These are phyloP conservation scores for Inonotus obliquus DNA, from an alignment of 1,284 basidiomycete genomes.

Conservation along the genomic window DNA sequence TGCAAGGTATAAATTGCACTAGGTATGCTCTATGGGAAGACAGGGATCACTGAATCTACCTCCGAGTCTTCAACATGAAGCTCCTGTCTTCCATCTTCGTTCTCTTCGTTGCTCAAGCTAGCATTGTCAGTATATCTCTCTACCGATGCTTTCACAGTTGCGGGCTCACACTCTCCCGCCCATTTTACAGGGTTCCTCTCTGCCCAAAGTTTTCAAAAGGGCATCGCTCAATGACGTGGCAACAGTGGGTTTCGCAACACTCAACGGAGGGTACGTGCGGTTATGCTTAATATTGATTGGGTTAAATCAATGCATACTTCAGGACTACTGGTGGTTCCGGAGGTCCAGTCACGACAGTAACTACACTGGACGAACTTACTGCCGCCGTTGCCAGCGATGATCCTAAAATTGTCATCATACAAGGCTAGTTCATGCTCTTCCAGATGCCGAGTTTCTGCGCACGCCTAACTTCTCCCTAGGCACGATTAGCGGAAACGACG, in stretches of 20 bases:
- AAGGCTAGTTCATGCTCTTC: conserved; percentile 25
- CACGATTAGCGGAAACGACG: conserved; percentile 37
- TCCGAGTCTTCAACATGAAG: background rate
- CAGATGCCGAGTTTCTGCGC: background rate
- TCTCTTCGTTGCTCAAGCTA: background rate
- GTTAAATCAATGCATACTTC: background rate
- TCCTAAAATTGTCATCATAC: conserved; percentile 43
- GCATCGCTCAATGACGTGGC: conserved; percentile 35
- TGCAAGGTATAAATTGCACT: background rate
- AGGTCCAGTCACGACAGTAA: conserved; percentile 39
- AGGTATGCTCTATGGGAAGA: background rate
- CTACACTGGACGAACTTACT: conserved; percentile 38
- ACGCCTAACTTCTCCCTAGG: conserved; percentile 24
- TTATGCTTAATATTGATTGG: background rate
- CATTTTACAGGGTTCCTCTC: background rate
- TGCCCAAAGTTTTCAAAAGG: conserved; percentile 27
- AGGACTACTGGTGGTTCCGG: conserved; percentile 43
- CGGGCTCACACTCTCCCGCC: background rate
- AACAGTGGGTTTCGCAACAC: conserved; percentile 37
- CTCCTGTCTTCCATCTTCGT: background rate
- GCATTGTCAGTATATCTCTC: background rate
- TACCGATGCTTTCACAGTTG: background rate
- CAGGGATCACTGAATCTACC: background rate
- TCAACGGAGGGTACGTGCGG: conserved; percentile 35
- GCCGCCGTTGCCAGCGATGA: conserved; percentile 37